Percentiles rank a stretch among this genome's conserved stretches.
Conservation (phyloP, 441 rosid genomes). For the Arabidopsis hybrid region DNA sequence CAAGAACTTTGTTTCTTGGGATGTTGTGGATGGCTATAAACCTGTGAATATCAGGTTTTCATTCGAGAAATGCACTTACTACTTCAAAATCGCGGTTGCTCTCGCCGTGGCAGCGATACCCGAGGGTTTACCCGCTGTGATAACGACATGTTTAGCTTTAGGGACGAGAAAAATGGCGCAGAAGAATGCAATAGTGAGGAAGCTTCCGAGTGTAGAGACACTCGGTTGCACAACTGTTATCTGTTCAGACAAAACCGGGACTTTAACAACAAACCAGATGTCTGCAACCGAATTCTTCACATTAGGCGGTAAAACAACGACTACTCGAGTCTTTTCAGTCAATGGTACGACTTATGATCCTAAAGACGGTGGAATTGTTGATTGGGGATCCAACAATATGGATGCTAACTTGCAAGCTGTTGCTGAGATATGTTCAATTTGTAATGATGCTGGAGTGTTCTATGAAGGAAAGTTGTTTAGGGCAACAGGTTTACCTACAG, state of each 20-base stretch:
- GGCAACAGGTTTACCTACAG: constrained; percentile 94
- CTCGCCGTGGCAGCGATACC: constrained; percentile 98
- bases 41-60: constrained; percentile 73
- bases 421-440: constrained; percentile 86
- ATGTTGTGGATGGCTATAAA: constrained; percentile 66
- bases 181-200: constrained; percentile 87
- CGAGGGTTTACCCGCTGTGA: constrained; percentile 96
- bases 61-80: constrained; percentile 87
- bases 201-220: constrained; percentile 95
- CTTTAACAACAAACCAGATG: constrained; percentile 93
- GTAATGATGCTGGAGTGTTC: constrained; percentile 86
- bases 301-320: constrained; percentile 68
- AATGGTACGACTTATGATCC: constrained; percentile 96
- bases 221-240: constrained; percentile 94
- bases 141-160: constrained; percentile 86
- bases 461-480: constrained; percentile 75
- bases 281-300: constrained; percentile 85
- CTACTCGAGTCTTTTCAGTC: constrained; percentile 63
- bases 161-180: constrained; percentile 97
- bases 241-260: constrained; percentile 94
- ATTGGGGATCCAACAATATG: constrained; percentile 84
- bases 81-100: constrained; percentile 92
- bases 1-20: constrained; percentile 82
- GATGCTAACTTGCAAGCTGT: constrained; percentile 85
- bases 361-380: constrained; percentile 85